Evolutionary conservation across 2,329 filamentous ascomycete species (phyloP).

Genomic region (Botryotinia calthae): DNA sequence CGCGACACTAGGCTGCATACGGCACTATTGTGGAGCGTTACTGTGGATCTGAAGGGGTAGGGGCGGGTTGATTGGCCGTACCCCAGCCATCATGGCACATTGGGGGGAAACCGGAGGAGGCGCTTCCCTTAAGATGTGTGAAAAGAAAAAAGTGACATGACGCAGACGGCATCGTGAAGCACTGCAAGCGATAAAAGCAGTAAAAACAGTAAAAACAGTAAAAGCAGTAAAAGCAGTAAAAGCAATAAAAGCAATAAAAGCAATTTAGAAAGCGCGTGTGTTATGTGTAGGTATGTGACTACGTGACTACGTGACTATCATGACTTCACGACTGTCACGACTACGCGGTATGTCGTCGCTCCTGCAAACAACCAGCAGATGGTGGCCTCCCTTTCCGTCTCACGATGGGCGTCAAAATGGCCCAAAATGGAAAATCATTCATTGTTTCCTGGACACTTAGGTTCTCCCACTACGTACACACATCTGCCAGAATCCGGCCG

Average conservation of each 20-base stretch:
- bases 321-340: too few relatives aligned
- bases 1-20: background rate
- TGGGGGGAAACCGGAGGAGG: conserved; percentile 11
- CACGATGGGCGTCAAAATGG: background rate
- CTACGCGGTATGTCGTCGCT: background rate
- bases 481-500: background rate
- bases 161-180: background rate
- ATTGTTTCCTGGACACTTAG: background rate
- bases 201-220: too few relatives aligned
- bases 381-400: background rate
- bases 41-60: background rate
- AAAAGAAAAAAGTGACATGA: background rate
- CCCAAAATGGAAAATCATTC: background rate
- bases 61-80: background rate
- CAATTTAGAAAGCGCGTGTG: background rate
- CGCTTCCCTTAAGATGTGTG: background rate
- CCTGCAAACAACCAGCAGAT: conserved; percentile 12
- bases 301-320: too few relatives aligned
- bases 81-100: background rate
- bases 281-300: too few relatives aligned
- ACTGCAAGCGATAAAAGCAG: background rate
- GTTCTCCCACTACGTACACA: background rate
- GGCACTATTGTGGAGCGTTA: background rate
- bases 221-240: too few relatives aligned
- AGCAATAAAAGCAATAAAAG: too few relatives aligned